A percentile compares a stretch with the other conserved stretches of the same genome.
These are phyloP conservation scores for Sphagnurus paluster DNA, from an alignment of 1,284 basidiomycete species.

Conservation along the genomic window DNA sequence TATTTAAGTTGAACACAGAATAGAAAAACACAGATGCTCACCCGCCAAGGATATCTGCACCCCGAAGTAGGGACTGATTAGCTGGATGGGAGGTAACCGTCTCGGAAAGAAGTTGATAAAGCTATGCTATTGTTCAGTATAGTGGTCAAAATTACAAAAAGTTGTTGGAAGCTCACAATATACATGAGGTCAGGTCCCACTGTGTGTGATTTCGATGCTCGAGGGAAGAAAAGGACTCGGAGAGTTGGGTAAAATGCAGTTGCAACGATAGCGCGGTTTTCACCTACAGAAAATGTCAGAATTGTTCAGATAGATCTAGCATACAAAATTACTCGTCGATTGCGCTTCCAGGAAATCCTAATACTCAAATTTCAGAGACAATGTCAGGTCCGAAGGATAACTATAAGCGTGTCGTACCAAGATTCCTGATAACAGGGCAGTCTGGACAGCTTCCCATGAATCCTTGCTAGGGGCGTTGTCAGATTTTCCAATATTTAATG, in stretches of 20 bases:
- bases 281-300: slow-evolving; percentile 9
- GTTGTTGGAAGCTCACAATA: slow-evolving; percentile 7
- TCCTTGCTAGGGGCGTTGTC: neutral
- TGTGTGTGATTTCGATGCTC: neutral
- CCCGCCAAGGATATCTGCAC: slow-evolving; percentile 24
- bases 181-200: slow-evolving; percentile 14
- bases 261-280: slow-evolving; percentile 22
- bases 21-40: slow-evolving; percentile 4
- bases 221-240: slow-evolving; percentile 21
- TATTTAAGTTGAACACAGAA: neutral
- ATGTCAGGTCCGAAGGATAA: neutral
- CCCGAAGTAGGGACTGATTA: slow-evolving; percentile 25
- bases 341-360: slow-evolving; percentile 23
- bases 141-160: neutral
- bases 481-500: slow-evolving; percentile 1
- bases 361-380: neutral
- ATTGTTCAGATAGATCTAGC: neutral
- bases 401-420: slow-evolving; percentile 19
- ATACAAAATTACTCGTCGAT: slow-evolving; percentile 13
- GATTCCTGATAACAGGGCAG: slow-evolving; percentile 20
- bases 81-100: slow-evolving; percentile 21
- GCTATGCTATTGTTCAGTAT: slow-evolving; percentile 13
- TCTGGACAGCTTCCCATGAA: slow-evolving; percentile 18
- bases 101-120: slow-evolving; percentile 29
- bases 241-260: slow-evolving; percentile 23